Base-by-base conservation (phyloP, 805 yeast genomes). In the Blastobotrys parvus region DNA sequence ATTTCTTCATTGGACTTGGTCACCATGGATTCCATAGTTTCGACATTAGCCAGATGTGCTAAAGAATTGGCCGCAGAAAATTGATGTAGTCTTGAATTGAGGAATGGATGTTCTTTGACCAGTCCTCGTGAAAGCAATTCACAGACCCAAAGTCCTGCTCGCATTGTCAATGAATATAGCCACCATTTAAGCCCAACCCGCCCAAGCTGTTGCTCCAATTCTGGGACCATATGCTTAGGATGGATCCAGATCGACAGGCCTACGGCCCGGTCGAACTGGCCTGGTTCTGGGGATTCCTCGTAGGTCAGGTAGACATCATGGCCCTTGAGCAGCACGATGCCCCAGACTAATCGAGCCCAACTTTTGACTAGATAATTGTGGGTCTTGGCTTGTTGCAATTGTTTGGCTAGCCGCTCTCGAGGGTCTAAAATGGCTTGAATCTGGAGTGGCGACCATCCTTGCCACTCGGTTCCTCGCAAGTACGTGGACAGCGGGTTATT, bases 181-280 rank as follows among this genome's bases (percentile, higher is more conserved):
- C 21, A n/a, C 5, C 19, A 11, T 21, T 19, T 27, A 15, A 41
- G n/a, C 18, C 44, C 44, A 8, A 10, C 27, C 15, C 34, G 34
- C 11, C 21, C 29, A 17, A 13, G 45, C 22, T 10, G 17, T 35
- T 11, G 11, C 16, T 27, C 42, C 4, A 39, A 17, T 10, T 44
- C 39, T 7, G 30, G 27, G 7, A 16, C 11, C 34, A 41, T 23
- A 25, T 20, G 35, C 30, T 34, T 18, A 6, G 48, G 46, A 29
- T 38, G 32, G 11, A n/a, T 33, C 51, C 48, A 45, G 8, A 35
- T 37, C 3, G 39, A 23, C 23, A 37, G 20, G 3, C 49, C 51
- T 3, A 44, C 42, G 11, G 38, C 11, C 11, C 29, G 7, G 11
- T 7, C 29, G 7, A 11, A 7, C 11, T 7, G 11, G 10, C 10